A percentile compares a stretch with the other conserved stretches of the same genome.
Conservation (phyloP, 768 basidiomycete genomes). For the Mrakia gelida region DNA sequence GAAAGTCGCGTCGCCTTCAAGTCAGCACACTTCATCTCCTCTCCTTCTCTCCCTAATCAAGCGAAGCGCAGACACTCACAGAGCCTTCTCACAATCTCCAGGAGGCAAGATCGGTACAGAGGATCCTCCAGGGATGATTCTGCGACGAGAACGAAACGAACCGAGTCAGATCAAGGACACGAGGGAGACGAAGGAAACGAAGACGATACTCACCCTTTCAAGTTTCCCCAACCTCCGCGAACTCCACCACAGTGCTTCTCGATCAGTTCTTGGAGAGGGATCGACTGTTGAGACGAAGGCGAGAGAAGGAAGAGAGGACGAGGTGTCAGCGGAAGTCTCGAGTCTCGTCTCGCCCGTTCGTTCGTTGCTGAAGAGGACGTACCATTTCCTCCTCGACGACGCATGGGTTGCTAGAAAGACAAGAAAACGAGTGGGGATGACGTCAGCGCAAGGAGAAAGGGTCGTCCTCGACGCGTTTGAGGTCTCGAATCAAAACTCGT, state of each 20-base stretch:
- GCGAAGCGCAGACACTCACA: constrained; percentile 59
- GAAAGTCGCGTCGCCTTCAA: background rate
- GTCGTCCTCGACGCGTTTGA: background rate
- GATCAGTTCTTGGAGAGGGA: constrained; percentile 76
- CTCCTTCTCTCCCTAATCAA: background rate
- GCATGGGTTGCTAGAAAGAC: constrained; percentile 63
- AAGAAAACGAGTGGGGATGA: background rate
- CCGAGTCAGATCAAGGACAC: constrained; percentile 65
- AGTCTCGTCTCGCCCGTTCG: too few species aligned
- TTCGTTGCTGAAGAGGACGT: too few species aligned
- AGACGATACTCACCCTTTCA: constrained; percentile 92
- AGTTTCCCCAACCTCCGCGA: constrained; percentile 90
- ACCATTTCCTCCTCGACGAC: constrained; percentile 94
- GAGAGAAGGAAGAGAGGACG: background rate
- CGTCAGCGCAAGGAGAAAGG: background rate
- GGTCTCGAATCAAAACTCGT: too few species aligned
- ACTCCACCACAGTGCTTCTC: constrained; percentile 98
- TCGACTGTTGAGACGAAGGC: constrained; percentile 53
- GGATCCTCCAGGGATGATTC: constrained; percentile 75
- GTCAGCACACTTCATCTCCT: constrained; percentile 64
- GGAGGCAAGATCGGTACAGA: constrained; percentile 91
- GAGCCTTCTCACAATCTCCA: constrained; percentile 73
- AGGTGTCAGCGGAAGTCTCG: too few species aligned
- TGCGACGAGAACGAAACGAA: background rate
- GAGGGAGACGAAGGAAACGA: constrained; percentile 91